A percentile compares a stretch with the other conserved stretches of the same genome.
phyloP scores from a whole-genome alignment of 108 stramenopile genomes.

The Nitzschia sp. region DNA sequence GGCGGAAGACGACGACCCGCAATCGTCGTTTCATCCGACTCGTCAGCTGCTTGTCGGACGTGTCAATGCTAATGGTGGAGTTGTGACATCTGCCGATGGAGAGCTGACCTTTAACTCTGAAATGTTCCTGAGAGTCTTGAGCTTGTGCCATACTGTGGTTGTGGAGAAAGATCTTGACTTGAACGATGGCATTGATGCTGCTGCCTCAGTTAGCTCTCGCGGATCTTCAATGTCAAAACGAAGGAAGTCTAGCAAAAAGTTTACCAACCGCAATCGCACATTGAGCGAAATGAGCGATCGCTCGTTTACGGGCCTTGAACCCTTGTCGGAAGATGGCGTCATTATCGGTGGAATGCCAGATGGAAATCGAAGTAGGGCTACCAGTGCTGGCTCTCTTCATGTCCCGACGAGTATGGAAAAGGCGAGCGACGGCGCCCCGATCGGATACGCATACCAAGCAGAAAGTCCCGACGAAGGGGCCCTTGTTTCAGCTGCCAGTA shows the following conservation, averaged over 20 bases:
- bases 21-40: conserved; percentile 50
- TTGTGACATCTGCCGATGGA: conserved; percentile 8
- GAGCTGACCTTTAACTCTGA: conserved; percentile 80
- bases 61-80: background rate
- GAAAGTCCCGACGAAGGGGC: conserved; percentile 94
- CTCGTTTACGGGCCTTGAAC: background rate
- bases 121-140: conserved; percentile 90
- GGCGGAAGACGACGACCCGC: conserved; percentile 15
- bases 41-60: conserved; percentile 58
- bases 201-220: conserved; percentile 11
- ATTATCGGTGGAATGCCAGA: conserved; percentile 16
- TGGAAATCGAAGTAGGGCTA: conserved; percentile 4
- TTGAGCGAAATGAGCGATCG: conserved; percentile 20
- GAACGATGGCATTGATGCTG: conserved; percentile 23
- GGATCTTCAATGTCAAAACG: conserved; percentile 4
- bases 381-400: conserved; percentile 13
- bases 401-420: conserved; percentile 21
- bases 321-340: conserved; percentile 11
- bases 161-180: conserved; percentile 82
- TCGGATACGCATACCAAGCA: conserved; percentile 83
- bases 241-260: background rate
- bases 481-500: conserved; percentile 80
- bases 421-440: conserved; percentile 76
- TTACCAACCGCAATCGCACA: conserved; percentile 9
- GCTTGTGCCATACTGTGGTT: conserved; percentile 91